Conservation (phyloP, 139 green algal genomes). For the Mesotaenium endlicherianum region DNA sequence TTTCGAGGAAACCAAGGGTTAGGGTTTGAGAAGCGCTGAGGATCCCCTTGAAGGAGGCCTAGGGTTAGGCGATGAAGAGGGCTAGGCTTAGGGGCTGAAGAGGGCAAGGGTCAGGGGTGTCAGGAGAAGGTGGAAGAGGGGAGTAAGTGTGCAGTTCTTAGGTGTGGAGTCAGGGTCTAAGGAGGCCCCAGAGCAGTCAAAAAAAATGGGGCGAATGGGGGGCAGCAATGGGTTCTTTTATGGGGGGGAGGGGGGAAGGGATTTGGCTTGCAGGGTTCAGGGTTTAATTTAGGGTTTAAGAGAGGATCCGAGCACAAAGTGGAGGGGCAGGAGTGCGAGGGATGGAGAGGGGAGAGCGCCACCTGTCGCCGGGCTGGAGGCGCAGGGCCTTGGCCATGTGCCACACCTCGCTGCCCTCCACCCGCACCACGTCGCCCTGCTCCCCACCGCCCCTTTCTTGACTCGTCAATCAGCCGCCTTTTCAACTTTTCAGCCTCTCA, state of each 20-base stretch:
- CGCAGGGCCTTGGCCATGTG: slow-evolving; percentile 40
- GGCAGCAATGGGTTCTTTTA: neutral
- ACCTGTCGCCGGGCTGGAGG: slow-evolving; percentile 22
- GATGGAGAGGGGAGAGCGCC: neutral
- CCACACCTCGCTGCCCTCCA: slow-evolving; percentile 31
- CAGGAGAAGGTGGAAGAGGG: no score
- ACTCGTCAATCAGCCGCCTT: neutral
- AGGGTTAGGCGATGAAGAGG: no score
- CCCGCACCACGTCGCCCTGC: slow-evolving; percentile 20
- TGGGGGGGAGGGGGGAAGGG: no score
- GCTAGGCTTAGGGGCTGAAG: no score
- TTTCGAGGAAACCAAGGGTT: no score
- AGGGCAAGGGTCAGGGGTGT: no score
- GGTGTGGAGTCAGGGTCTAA: no score
- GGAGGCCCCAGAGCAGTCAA: neutral
- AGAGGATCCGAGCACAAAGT: neutral
- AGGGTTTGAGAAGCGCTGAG: no score
- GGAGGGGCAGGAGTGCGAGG: neutral
- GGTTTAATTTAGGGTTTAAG: neutral
- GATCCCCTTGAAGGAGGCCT: no score
- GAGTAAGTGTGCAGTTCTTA: no score
- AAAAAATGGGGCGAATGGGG: neutral
- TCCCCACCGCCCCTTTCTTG: neutral
- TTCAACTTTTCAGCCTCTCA: neutral
- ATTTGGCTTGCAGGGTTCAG: no score